Percentiles rank a stretch among this genome's conserved stretches.
Conservation (phyloP, 2,329 filamentous ascomycete species). For the Trichoderma polysporum region DNA sequence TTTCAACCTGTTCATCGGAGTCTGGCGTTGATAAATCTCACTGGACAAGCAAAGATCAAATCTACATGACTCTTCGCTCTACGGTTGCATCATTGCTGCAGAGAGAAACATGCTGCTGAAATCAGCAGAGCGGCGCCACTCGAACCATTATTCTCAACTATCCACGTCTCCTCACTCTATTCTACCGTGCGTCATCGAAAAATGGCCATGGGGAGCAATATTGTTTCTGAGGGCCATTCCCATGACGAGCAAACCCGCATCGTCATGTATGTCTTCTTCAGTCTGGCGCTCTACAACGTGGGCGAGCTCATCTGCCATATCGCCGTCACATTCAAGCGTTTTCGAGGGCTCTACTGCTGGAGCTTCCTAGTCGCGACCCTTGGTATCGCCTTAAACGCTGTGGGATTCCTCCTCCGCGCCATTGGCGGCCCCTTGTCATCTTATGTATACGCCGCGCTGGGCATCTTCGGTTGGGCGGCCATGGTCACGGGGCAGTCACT, state of each 20-base stretch:
- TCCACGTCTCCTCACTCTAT: neutral
- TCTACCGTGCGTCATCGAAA: neutral
- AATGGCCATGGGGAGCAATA: neutral
- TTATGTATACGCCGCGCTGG: constrained; percentile 15
- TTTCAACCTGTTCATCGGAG: neutral
- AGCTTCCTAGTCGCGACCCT: constrained; percentile 36
- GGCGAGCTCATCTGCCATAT: constrained; percentile 40
- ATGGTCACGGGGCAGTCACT: constrained; percentile 62
- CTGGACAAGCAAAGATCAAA: neutral
- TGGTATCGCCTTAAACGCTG: constrained; percentile 37
- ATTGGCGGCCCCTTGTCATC: constrained; percentile 27
- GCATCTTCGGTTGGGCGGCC: constrained; percentile 29
- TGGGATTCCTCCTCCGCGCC: constrained; percentile 10
- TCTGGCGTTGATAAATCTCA: neutral
- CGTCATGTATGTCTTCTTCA: constrained; percentile 22
- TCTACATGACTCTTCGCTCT: neutral
- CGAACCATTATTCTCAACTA: neutral
- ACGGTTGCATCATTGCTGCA: neutral
- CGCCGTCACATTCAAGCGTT: constrained; percentile 45
- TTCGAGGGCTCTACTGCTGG: constrained; percentile 39
- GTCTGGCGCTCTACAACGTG: constrained; percentile 22
- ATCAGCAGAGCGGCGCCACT: neutral
- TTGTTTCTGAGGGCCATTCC: constrained; percentile 1
- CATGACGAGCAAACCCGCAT: constrained; percentile 6
- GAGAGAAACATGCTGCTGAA: constrained; percentile 13